Conservation (phyloP, 768 basidiomycete species). For the Hygrocybe punicea region DNA sequence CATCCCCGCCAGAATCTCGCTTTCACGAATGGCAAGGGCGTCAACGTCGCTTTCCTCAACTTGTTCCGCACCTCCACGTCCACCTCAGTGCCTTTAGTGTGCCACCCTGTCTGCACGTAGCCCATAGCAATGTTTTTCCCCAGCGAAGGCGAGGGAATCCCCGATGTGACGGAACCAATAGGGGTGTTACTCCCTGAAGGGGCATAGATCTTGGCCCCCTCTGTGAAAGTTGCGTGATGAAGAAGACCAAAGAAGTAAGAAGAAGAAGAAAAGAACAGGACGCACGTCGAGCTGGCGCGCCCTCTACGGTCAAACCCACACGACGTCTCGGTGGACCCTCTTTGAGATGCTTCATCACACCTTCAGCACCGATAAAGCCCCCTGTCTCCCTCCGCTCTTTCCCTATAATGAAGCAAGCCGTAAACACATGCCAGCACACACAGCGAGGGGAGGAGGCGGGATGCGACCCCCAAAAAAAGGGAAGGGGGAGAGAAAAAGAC, state of each 20-base stretch:
- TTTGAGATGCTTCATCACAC: slow-evolving; percentile 71
- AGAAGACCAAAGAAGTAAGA: not conserved
- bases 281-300: slow-evolving; percentile 81
- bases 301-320: slow-evolving; percentile 80
- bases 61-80: slow-evolving; percentile 83
- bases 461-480: too few species aligned
- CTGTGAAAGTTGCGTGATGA: slow-evolving; percentile 35
- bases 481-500: slow-evolving; percentile 29
- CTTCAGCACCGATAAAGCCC: slow-evolving; percentile 75
- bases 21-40: slow-evolving; percentile 85
- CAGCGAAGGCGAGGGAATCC: slow-evolving; percentile 90
- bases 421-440: not conserved
- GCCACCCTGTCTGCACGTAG: slow-evolving; percentile 74
- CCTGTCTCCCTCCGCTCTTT: slow-evolving; percentile 74
- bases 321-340: slow-evolving; percentile 73
- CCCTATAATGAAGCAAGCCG: slow-evolving; percentile 41
- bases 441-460: too few species aligned
- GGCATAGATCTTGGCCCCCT: slow-evolving; percentile 73
- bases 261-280: slow-evolving; percentile 13
- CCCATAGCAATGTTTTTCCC: slow-evolving; percentile 96
- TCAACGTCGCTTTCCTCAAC: slow-evolving; percentile 66
- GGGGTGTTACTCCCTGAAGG: slow-evolving; percentile 50
- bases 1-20: slow-evolving; percentile 75
- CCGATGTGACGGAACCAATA: slow-evolving; percentile 85
- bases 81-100: slow-evolving; percentile 88